Evolutionary conservation across 768 basidiomycete genomes (phyloP), one percentile per base, ranked within the genome.

Genomic region (Mrakia hoshinonis): DNA sequence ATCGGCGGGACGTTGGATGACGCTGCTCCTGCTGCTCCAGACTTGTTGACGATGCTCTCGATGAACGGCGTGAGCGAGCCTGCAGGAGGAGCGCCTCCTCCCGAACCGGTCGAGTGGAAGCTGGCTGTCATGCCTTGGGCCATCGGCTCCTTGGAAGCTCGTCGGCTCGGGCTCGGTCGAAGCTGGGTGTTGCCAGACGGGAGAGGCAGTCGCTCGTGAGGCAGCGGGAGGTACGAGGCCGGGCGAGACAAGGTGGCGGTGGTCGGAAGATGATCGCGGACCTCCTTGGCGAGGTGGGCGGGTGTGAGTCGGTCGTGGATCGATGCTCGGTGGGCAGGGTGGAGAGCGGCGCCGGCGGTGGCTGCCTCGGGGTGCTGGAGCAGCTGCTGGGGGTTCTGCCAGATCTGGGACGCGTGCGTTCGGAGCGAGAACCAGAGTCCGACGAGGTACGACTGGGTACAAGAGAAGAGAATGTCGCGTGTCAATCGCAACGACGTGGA

Each of bases 381-480:
- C 48, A 31, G 74, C 67, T 38, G 76, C 74, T 81, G 92, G 3
- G 94, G 94, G 78, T 98, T 97, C 78, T 98, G 93, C 96, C 96
- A 99, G 75, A 99, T 99, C 78, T 98, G 96, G 18, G 89, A 87
- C 9, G 96, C 96, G 78, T 99, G 96, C 1, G 96, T 99, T 60
- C 92, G 88, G 22, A 99, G 86, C 48, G 96, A 97, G 82, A 99
- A 99, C 96, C 96, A 98, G 0, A 98, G 83, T 46, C 96, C 96
- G 72, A 98, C 86, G 58, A 97, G 85, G 79, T 99, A 99, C 1
- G 96, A 97, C 93, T 97, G 75, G 43, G 24, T 15, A 18, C 64
- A 9, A 68, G 46, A 15, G 24, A 38, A 34, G 11, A 1, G 6
- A 13, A 38, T 4, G 29, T 34, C 15, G 7, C 13, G 36, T 20